Percentiles rank a stretch among this genome's conserved stretches.
These are phyloP conservation scores for Tympanopsis confertula DNA, from an alignment of 2,329 filamentous ascomycete species.

Conservation along the genomic window DNA sequence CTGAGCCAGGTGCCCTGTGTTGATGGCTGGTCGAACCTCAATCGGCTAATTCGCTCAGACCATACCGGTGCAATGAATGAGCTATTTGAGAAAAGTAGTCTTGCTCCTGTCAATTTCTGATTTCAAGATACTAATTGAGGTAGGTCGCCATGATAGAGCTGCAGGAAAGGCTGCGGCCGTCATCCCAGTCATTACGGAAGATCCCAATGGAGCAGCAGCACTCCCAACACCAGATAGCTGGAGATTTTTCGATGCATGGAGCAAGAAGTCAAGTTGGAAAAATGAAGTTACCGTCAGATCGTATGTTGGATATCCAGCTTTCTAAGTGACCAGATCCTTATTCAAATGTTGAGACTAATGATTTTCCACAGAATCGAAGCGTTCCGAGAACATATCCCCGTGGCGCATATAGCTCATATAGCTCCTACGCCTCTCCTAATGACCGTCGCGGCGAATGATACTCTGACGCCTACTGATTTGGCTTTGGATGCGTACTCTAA, in stretches of 20 bases:
- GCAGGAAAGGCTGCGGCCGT: conserved; percentile 14
- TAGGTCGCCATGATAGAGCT: conserved; percentile 17
- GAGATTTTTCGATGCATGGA: conserved; percentile 18
- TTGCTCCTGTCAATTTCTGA: neutral
- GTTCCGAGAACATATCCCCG: conserved; percentile 12
- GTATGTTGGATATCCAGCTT: conserved; percentile 4
- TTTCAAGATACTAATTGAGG: conserved; percentile 1
- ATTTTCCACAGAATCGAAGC: conserved; percentile 14
- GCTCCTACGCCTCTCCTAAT: conserved; percentile 24
- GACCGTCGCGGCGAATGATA: conserved; percentile 18
- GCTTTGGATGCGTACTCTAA: conserved; percentile 20
- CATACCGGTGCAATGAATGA: conserved; percentile 12
- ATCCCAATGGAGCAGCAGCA: conserved; percentile 15
- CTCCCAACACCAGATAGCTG: conserved; percentile 20
- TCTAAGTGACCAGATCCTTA: conserved; percentile 4
- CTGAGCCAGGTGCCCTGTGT: conserved; percentile 22
- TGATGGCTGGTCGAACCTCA: conserved; percentile 21
- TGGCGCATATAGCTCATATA: conserved; percentile 19
- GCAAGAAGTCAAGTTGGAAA: conserved; percentile 19
- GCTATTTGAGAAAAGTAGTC: conserved; percentile 5
- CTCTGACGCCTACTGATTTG: conserved; percentile 17
- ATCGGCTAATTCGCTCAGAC: conserved; percentile 17
- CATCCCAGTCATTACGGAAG: conserved; percentile 17
- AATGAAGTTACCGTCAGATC: conserved; percentile 22
- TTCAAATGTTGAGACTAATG: neutral